Evolutionary conservation across 2,329 filamentous ascomycete genomes (phyloP), one percentile per base, ranked within the genome.

Genomic region (Corinectria fuckeliana): DNA sequence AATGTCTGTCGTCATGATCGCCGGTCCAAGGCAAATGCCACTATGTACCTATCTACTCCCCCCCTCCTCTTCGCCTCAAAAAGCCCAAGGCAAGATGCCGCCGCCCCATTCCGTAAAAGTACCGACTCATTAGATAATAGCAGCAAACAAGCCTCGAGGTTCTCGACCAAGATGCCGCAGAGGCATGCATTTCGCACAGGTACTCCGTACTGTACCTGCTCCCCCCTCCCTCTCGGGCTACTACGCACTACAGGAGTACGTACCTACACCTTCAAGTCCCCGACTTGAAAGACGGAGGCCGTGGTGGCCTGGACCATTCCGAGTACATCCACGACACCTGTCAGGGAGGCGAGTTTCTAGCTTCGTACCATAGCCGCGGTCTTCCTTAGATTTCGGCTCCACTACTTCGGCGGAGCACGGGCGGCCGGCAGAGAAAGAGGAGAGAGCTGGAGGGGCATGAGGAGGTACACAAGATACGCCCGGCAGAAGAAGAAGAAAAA

Each of bases 1-100:
- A 18, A 53, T n/a, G 41, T 44, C 44, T 69, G 63, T 67, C 63
- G 67, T 69, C 67, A 69, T 67, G 67, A 69, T 69, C 65, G 65
- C 49, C 44, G 30, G 47, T 53, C 28, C 28, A 58, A 21, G 42
- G 36, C 56, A 59, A 59, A 59, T 45, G 18, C 30, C 45, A 5
- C 44, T 14, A n/a, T n/a, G n/a, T n/a, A n/a, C n/a, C n/a, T n/a
- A n/a, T n/a, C n/a, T n/a, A n/a, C 38, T 39, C 44, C 45, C 41
- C 20, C 50, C 50, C 50, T 30, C 42, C 34, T n/a, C n/a, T n/a
- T n/a, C n/a, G n/a, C n/a, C n/a, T n/a, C 49, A 34, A 39, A 25
- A 20, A 36, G 30, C 25, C 42, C 47, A 56, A 44, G 44, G 23
- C 25, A 55, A 20, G 45, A 36, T 48, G 52, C 51, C 51, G 44